These are phyloP conservation scores for Boletus holoroseus DNA, from an alignment of 1,284 basidiomycete species.

Conservation along the genomic window DNA sequence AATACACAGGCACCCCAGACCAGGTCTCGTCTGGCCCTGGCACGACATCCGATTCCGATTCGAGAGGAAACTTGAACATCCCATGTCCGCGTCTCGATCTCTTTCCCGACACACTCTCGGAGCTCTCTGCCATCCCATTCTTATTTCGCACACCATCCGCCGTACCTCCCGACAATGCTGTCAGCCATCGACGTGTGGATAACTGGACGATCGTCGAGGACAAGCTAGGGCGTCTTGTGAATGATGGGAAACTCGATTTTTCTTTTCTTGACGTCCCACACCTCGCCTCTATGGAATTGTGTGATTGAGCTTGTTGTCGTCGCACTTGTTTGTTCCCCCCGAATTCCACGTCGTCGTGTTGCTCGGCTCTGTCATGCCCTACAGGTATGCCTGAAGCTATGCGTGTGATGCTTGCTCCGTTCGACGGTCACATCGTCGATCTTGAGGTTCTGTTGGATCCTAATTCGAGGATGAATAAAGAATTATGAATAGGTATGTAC, in stretches of 20 bases:
- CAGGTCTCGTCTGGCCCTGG: conserved; percentile 1
- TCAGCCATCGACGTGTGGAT: background rate
- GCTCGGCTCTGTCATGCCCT: background rate
- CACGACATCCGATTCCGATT: background rate
- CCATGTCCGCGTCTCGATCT: conserved; percentile 15
- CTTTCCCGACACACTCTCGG: conserved; percentile 13
- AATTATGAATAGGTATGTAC: too few species aligned
- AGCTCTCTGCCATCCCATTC: conserved; percentile 34
- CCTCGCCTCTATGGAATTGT: conserved; percentile 18
- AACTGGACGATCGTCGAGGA: conserved; percentile 23
- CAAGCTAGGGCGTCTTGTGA: conserved; percentile 22
- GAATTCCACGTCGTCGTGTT: background rate
- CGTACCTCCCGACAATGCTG: background rate
- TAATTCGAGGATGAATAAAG: too few species aligned
- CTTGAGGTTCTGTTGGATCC: too few species aligned
- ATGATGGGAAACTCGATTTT: conserved; percentile 24
- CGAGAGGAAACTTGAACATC: background rate
- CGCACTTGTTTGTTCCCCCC: conserved; percentile 1
- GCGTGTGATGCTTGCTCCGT: background rate
- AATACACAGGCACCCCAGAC: conserved; percentile 11
- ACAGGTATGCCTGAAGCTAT: background rate
- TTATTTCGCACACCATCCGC: conserved; percentile 26
- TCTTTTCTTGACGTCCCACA: conserved; percentile 28
- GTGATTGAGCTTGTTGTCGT: conserved; percentile 5
- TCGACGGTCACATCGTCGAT: background rate